phyloP scores from a whole-genome alignment of 1,139 yeast genomes.

The Candida sp. region DNA sequence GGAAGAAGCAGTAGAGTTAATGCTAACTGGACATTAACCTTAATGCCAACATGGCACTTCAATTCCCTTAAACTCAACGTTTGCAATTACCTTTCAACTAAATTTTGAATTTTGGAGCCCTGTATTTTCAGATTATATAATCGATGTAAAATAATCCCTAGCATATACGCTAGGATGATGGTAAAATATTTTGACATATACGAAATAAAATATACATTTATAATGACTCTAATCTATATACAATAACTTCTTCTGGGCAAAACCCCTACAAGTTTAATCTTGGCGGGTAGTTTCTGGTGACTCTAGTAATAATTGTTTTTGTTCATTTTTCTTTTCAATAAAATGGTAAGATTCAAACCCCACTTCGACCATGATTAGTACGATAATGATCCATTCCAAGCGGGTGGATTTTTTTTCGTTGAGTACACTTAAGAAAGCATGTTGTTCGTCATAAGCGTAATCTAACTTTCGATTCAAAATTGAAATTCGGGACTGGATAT shows the following conservation, averaged over 20 bases:
- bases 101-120: too few species aligned
- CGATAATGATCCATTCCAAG: conserved; percentile 84
- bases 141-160: too few species aligned
- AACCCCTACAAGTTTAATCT: neutral
- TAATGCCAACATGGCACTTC: too few species aligned
- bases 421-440: conserved; percentile 70
- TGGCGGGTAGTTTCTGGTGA: neutral
- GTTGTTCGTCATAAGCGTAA: conserved; percentile 85
- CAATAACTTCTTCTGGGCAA: too few species aligned
- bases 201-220: too few species aligned
- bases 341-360: conserved; percentile 67
- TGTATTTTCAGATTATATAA: too few species aligned
- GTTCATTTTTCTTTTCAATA: conserved; percentile 17
- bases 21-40: too few species aligned
- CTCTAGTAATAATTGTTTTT: neutral
- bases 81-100: too few species aligned
- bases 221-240: neutral
- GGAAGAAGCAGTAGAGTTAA: too few species aligned
- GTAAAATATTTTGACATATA: too few species aligned
- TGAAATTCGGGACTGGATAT: conserved; percentile 71
- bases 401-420: conserved; percentile 75
- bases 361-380: conserved; percentile 80
- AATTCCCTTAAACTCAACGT: too few species aligned
- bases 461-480: conserved; percentile 82
- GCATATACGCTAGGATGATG: too few species aligned